Conservation (phyloP, 169 alveolate species). For the Babesia ovis region DNA sequence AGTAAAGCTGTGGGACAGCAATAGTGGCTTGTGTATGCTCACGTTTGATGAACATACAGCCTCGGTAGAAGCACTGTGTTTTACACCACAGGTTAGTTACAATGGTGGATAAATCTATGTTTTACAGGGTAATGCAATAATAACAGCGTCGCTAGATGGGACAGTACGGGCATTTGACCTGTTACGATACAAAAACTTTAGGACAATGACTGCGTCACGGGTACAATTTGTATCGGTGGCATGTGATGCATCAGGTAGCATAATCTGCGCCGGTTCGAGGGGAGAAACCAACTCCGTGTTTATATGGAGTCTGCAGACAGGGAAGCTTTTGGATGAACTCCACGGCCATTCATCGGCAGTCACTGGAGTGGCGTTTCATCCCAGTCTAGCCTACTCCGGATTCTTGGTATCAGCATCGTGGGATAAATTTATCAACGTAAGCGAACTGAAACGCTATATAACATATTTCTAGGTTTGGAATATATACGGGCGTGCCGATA, state of each 20-base stretch:
- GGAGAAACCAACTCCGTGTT: constrained; percentile 85
- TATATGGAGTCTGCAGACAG: constrained; percentile 82
- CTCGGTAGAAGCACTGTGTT: constrained; percentile 88
- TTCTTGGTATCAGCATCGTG: constrained; percentile 93
- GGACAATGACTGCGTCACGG: constrained; percentile 82
- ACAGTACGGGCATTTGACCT: constrained; percentile 97
- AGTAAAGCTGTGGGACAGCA: constrained; percentile 94
- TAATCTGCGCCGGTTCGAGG: constrained; percentile 96
- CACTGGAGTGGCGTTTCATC: constrained; percentile 85
- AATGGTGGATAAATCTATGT: neutral
- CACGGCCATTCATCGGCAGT: constrained; percentile 94
- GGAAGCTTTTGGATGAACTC: constrained; percentile 71
- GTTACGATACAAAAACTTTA: constrained; percentile 87
- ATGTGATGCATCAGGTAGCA: constrained; percentile 92
- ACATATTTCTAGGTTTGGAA: constrained; percentile 67
- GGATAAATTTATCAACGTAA: constrained; percentile 91
- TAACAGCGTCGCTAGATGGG: constrained; percentile 97
- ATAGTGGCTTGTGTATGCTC: constrained; percentile 90
- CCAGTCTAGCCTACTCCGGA: constrained; percentile 76
- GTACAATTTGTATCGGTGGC: constrained; percentile 93
- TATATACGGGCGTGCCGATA: constrained; percentile 80
- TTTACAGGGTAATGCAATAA: constrained; percentile 84
- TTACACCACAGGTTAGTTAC: constrained; percentile 84
- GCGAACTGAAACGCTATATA: constrained; percentile 66
- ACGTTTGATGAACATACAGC: constrained; percentile 95